Percentiles rank a stretch among this genome's conserved stretches.
Conservation (phyloP, 2,329 filamentous ascomycete genomes). For the Exophiala phaeomuriformis region DNA sequence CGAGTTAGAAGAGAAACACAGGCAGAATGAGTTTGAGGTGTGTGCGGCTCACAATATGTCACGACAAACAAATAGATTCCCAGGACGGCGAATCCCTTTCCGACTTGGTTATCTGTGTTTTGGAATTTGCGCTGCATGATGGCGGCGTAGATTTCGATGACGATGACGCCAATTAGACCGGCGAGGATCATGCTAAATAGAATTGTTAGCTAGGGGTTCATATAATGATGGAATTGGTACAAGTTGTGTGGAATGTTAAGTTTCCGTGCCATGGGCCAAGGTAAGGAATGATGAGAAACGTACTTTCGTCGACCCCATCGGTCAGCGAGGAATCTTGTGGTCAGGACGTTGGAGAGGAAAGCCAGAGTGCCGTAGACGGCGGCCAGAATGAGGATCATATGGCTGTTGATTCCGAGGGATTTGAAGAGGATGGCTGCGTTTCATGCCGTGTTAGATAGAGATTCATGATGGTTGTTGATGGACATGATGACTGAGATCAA, state of each 20-base stretch:
- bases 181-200: conserved; percentile 47
- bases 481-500: neutral
- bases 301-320: conserved; percentile 49
- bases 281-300: conserved; percentile 29
- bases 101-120: conserved; percentile 47
- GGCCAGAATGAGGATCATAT: conserved; percentile 58
- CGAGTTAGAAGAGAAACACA: neutral
- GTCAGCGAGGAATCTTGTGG: conserved; percentile 48
- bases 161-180: conserved; percentile 45
- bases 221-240: no score
- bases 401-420: conserved; percentile 46
- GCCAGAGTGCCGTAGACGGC: conserved; percentile 88
- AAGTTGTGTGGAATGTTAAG: neutral
- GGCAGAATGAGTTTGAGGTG: neutral
- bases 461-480: neutral
- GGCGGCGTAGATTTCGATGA: conserved; percentile 54
- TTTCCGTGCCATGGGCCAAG: no score
- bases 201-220: neutral
- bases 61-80: conserved; percentile 55
- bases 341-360: conserved; percentile 65
- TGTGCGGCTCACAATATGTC: conserved; percentile 42
- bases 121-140: conserved; percentile 54
- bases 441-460: neutral
- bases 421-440: conserved; percentile 60
- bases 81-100: conserved; percentile 54